Conservation (phyloP, 768 basidiomycete genomes). For the Suillus decipiens region DNA sequence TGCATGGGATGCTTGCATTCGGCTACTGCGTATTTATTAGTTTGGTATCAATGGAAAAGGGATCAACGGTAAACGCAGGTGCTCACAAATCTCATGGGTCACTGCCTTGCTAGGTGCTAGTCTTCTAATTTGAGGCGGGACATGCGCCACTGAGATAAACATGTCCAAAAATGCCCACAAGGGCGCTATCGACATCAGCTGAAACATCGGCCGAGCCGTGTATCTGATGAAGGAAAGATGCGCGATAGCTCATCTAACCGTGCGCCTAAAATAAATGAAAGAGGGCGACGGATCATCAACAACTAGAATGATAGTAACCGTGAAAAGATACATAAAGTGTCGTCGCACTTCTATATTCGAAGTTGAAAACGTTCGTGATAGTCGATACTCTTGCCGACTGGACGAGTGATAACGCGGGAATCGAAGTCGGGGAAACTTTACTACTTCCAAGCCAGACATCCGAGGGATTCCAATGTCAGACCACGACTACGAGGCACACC, state of each 20-base stretch:
- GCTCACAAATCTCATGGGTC: background rate
- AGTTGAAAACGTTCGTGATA: too few relatives aligned
- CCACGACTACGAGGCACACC: background rate
- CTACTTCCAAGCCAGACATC: background rate
- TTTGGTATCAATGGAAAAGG: background rate
- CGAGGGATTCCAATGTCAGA: background rate
- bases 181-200: background rate
- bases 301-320: background rate
- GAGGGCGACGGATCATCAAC: too few relatives aligned
- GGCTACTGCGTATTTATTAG: background rate
- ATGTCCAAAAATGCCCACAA: background rate
- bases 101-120: background rate
- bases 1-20: background rate
- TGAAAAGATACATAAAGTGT: background rate
- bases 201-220: background rate
- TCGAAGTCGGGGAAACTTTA: background rate
- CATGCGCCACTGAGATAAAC: background rate
- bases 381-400: background rate
- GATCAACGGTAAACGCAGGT: background rate
- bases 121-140: too few relatives aligned
- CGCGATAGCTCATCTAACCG: background rate
- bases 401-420: slow-evolving; percentile 3
- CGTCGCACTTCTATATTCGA: background rate
- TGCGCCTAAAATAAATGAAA: background rate
- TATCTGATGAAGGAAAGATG: background rate